phyloP scores from a whole-genome alignment of 495 filamentous ascomycete genomes.

The Pyrenopolyporus hunteri region DNA sequence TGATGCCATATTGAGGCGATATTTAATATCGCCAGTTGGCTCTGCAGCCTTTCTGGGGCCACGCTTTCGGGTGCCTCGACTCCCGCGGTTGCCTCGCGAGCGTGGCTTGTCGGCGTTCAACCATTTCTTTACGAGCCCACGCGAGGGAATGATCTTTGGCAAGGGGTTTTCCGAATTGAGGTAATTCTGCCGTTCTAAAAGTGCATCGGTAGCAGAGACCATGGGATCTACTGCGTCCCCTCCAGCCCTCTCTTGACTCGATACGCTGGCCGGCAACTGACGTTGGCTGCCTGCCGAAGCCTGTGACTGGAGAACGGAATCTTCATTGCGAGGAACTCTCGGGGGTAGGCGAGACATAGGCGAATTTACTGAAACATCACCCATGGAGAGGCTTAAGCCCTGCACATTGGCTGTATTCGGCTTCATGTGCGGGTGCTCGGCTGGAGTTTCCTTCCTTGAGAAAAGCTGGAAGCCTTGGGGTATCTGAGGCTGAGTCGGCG shows the following conservation, averaged over 20 bases:
- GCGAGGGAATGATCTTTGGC: slow-evolving; percentile 16
- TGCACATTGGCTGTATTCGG: neutral
- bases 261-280: neutral
- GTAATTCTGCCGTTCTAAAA: slow-evolving; percentile 30
- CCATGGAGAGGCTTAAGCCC: neutral
- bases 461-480: neutral
- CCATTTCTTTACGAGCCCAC: slow-evolving; percentile 20
- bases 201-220: slow-evolving; percentile 23
- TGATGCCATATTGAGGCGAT: slow-evolving; percentile 71
- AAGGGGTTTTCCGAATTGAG: slow-evolving; percentile 27
- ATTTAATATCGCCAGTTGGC: slow-evolving; percentile 75
- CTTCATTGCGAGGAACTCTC: neutral
- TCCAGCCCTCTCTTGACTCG: neutral
- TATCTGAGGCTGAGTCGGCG: slow-evolving; percentile 4
- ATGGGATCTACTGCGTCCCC: slow-evolving; percentile 16
- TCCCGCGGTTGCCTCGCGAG: slow-evolving; percentile 21
- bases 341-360: neutral
- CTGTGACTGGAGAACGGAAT: neutral
- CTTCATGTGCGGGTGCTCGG: neutral
- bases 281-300: neutral
- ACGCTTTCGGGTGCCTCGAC: slow-evolving; percentile 41
- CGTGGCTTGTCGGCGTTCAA: slow-evolving; percentile 19
- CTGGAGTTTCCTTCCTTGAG: neutral
- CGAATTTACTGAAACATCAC: neutral
- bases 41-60: slow-evolving; percentile 76